Evolutionary conservation across 2,329 filamentous ascomycete species (phyloP).

Genomic region (Xylaria sp.): DNA sequence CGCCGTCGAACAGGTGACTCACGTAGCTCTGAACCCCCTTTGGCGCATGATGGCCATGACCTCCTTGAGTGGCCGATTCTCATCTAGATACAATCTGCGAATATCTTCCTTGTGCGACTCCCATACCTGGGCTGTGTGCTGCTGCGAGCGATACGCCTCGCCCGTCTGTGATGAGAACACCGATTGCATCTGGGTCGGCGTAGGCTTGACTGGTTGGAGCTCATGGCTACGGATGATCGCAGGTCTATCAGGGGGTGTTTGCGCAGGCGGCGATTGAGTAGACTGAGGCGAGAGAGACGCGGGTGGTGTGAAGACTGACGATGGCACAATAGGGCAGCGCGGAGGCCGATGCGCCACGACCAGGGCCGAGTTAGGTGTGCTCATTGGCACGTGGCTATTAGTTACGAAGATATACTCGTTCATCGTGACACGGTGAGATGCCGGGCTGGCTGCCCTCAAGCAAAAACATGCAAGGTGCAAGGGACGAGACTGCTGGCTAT

Average conservation of each 20-base stretch:
- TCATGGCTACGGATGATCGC: slow-evolving; percentile 35
- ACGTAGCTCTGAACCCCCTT: slow-evolving; percentile 61
- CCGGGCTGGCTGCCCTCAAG: slow-evolving; percentile 31
- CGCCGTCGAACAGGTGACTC: slow-evolving; percentile 31
- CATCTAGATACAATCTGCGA: slow-evolving; percentile 58
- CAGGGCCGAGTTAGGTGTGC: slow-evolving; percentile 36
- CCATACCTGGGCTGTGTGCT: slow-evolving; percentile 51
- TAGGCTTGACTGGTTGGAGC: slow-evolving; percentile 37
- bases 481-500: neutral
- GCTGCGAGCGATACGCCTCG: slow-evolving; percentile 46
- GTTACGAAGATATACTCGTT: slow-evolving; percentile 43
- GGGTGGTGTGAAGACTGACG: slow-evolving; percentile 34
- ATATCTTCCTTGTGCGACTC: slow-evolving; percentile 60
- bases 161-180: slow-evolving; percentile 48
- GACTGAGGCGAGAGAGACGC: slow-evolving; percentile 37
- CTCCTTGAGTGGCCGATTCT: slow-evolving; percentile 62
- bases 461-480: slow-evolving; percentile 6
- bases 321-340: slow-evolving; percentile 36
- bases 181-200: slow-evolving; percentile 44
- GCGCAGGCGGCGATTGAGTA: slow-evolving; percentile 39
- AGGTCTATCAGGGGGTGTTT: slow-evolving; percentile 35
- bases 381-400: slow-evolving; percentile 36
- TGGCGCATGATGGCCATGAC: slow-evolving; percentile 63
- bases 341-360: slow-evolving; percentile 41
- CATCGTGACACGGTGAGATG: slow-evolving; percentile 32